These are phyloP conservation scores for Gracilaria domingensis DNA, from an alignment of 23 red algal species.

Conservation along the genomic window DNA sequence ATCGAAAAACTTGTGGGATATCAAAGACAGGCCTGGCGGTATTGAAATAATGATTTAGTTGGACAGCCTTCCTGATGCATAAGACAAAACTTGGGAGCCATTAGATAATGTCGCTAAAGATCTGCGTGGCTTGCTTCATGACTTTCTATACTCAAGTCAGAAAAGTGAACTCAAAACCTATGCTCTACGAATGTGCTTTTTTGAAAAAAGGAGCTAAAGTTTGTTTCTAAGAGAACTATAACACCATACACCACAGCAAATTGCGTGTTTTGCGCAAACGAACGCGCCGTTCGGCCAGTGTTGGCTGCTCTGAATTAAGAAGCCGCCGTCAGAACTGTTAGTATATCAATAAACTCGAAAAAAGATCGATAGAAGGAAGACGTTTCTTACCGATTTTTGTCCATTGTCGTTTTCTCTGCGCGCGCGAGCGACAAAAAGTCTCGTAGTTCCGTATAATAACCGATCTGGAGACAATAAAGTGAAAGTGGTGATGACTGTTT, in stretches of 20 bases:
- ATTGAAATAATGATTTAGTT: neutral
- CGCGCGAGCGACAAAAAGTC: too few species aligned
- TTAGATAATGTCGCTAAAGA: neutral
- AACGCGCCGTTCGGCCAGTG: too few species aligned
- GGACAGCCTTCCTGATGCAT: neutral
- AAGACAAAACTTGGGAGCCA: conserved; percentile 7
- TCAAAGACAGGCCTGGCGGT: neutral
- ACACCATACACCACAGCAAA: neutral
- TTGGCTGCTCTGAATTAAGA: too few species aligned
- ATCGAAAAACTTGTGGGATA: neutral
- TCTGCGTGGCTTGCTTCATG: neutral
- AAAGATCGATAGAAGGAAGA: too few species aligned
- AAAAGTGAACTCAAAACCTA: neutral
- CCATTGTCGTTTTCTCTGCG: too few species aligned
- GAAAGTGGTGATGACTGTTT: too few species aligned
- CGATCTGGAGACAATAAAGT: too few species aligned
- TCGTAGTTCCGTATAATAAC: too few species aligned
- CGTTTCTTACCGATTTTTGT: too few species aligned
- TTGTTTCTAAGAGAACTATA: neutral
- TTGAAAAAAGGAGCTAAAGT: neutral
- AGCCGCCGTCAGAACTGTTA: too few species aligned
- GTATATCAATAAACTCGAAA: too few species aligned
- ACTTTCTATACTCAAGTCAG: neutral
- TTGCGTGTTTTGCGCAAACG: too few species aligned
- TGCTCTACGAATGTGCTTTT: neutral